Percentiles rank a stretch among this genome's conserved stretches.
phyloP scores from a whole-genome alignment of 2,329 filamentous ascomycete species.

The Fusarium miscanthi region DNA sequence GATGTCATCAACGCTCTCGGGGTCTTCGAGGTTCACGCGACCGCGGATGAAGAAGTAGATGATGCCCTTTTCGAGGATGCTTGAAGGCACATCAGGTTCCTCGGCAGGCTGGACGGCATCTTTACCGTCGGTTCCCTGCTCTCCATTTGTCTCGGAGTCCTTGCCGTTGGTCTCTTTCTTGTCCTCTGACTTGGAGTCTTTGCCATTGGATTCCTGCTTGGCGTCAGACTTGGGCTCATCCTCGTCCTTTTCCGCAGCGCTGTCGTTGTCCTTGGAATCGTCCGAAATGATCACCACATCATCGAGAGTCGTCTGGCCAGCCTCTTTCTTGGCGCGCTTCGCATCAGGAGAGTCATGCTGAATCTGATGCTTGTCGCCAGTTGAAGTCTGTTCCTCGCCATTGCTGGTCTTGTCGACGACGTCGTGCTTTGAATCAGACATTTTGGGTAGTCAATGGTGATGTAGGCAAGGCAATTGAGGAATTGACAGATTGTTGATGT shows the following conservation, averaged over 20 bases:
- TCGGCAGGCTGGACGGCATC: slow-evolving; percentile 34
- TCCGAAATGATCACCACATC: slow-evolving; percentile 22
- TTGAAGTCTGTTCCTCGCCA: slow-evolving; percentile 14
- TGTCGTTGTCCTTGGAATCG: background rate
- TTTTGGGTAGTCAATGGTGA: slow-evolving; percentile 2
- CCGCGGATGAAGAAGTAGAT: slow-evolving; percentile 92
- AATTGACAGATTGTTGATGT: background rate
- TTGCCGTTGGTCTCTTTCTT: slow-evolving; percentile 1
- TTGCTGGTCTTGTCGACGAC: slow-evolving; percentile 11
- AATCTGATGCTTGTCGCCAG: slow-evolving; percentile 47
- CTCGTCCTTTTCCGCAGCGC: slow-evolving; percentile 7
- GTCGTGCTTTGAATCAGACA: slow-evolving; percentile 22
- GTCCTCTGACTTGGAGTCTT: background rate
- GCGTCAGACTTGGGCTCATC: background rate
- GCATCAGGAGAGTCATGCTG: slow-evolving; percentile 41
- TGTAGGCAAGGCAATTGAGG: background rate
- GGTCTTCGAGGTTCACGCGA: slow-evolving; percentile 78
- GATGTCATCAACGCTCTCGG: slow-evolving; percentile 76
- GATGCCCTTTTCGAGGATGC: slow-evolving; percentile 84
- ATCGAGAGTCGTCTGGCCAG: slow-evolving; percentile 40
- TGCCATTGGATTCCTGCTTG: slow-evolving; percentile 1
- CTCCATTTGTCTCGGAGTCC: background rate
- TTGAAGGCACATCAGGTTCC: slow-evolving; percentile 54
- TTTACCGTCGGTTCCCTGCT: slow-evolving; percentile 8
- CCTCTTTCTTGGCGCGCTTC: slow-evolving; percentile 44